A percentile compares a stretch with the other conserved stretches of the same genome.
Conservation (phyloP, 192 early-diverging fungal species). For the Thoreauomyces humboldtii region DNA sequence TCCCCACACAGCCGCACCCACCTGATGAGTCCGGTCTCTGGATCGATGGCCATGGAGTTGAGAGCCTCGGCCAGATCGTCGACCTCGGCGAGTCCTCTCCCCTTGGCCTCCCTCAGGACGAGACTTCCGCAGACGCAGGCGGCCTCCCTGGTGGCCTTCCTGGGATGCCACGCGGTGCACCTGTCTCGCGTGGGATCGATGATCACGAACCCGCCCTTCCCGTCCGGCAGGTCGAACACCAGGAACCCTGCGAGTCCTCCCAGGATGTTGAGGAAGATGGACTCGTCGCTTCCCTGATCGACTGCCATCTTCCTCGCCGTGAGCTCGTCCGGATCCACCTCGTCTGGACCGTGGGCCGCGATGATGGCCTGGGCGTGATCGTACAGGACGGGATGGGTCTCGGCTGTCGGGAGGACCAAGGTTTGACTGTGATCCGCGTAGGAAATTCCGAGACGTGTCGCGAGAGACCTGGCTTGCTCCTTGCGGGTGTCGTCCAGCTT, state of each 20-base stretch:
- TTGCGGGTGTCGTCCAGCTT: conserved; percentile 20
- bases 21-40: conserved; percentile 22
- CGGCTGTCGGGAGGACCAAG: conserved; percentile 2
- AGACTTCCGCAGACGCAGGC: conserved; percentile 26
- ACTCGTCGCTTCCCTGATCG: neutral
- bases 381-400: conserved; percentile 19
- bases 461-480: conserved; percentile 18
- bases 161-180: conserved; percentile 26
- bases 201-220: conserved; percentile 24
- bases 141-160: conserved; percentile 15
- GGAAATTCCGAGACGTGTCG: conserved; percentile 17
- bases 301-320: conserved; percentile 16
- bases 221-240: conserved; percentile 27
- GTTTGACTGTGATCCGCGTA: neutral
- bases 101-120: conserved; percentile 24
- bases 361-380: conserved; percentile 2
- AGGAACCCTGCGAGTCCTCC: conserved; percentile 20
- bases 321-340: conserved; percentile 23
- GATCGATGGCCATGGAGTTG: conserved; percentile 26
- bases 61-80: conserved; percentile 26
- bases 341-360: conserved; percentile 15
- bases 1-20: too few relatives aligned
- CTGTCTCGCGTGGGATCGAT: conserved; percentile 24
- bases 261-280: conserved; percentile 19
- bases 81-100: conserved; percentile 13